These are phyloP conservation scores for Paramecium primaurelia DNA, from an alignment of 73 alveolate species.

Conservation along the genomic window DNA sequence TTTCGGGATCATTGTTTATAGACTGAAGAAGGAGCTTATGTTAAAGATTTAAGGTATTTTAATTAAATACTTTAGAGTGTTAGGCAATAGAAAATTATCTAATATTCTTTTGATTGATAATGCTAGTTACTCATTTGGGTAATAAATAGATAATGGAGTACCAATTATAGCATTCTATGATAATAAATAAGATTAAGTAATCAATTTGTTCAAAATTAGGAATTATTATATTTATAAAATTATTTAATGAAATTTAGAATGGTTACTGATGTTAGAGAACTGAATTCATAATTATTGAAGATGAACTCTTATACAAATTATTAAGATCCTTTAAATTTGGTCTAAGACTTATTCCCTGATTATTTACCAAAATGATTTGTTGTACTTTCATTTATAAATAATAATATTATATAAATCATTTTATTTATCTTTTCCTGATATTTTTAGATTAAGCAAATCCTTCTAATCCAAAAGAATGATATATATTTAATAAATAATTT, in stretches of 20 bases:
- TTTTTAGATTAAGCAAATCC: no score
- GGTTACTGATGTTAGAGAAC: slow-evolving; percentile 32
- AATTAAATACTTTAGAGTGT: slow-evolving; percentile 55
- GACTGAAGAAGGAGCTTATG: slow-evolving; percentile 86
- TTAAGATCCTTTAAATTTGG: not conserved
- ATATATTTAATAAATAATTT: no score
- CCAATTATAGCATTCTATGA: slow-evolving; percentile 83
- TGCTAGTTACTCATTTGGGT: slow-evolving; percentile 91
- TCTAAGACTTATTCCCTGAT: not conserved
- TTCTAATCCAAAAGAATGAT: no score
- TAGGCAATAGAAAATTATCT: slow-evolving; percentile 78
- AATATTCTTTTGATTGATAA: slow-evolving; percentile 91
- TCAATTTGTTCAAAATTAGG: slow-evolving; percentile 26
- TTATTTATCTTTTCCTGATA: not conserved
- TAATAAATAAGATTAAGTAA: slow-evolving; percentile 78
- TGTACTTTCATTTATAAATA: not conserved
- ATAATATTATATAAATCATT: not conserved
- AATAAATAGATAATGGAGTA: slow-evolving; percentile 83
- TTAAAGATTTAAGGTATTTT: slow-evolving; percentile 83
- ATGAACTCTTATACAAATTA: not conserved
- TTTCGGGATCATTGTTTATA: slow-evolving; percentile 90
- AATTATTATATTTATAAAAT: slow-evolving; percentile 7
- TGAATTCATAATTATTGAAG: not conserved
- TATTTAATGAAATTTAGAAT: slow-evolving; percentile 36
- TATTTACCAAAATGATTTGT: not conserved